These are phyloP conservation scores for Nakazawaea ishiwadae DNA, from an alignment of 805 yeast species.

Conservation along the genomic window DNA sequence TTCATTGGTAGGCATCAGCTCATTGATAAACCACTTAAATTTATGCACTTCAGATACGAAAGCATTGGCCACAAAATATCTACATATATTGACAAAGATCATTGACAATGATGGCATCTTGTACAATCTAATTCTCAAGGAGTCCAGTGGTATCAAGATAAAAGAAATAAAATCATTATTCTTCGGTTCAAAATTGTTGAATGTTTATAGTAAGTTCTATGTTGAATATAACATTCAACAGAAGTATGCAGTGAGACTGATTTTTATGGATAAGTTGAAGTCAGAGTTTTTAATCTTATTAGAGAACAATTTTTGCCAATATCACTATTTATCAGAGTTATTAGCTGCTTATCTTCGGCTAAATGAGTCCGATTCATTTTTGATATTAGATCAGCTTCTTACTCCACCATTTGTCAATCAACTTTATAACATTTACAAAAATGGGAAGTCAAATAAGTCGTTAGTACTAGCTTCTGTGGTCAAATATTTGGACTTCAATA, in stretches of 20 bases:
- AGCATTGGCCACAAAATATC: neutral
- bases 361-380: neutral
- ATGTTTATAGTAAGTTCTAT: neutral
- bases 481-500: neutral
- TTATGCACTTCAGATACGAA: neutral
- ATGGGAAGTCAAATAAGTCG: neutral
- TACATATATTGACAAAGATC: neutral
- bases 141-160: conserved; percentile 2
- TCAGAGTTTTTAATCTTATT: neutral
- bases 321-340: neutral
- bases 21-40: conserved; percentile 1
- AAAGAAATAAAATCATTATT: conserved; percentile 7
- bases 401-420: neutral
- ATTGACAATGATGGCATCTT: neutral
- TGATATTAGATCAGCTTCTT: neutral
- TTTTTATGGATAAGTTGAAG: neutral
- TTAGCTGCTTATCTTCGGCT: conserved; percentile 1
- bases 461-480: neutral
- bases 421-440: neutral
- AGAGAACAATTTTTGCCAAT: neutral
- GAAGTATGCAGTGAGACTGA: neutral
- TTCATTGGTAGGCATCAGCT: conserved; percentile 3
- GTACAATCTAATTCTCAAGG: neutral
- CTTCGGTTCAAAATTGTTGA: conserved; percentile 11
- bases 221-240: neutral